Base-by-base conservation (phyloP, 2,329 filamentous ascomycete species). In the Aspergillus candidus region DNA sequence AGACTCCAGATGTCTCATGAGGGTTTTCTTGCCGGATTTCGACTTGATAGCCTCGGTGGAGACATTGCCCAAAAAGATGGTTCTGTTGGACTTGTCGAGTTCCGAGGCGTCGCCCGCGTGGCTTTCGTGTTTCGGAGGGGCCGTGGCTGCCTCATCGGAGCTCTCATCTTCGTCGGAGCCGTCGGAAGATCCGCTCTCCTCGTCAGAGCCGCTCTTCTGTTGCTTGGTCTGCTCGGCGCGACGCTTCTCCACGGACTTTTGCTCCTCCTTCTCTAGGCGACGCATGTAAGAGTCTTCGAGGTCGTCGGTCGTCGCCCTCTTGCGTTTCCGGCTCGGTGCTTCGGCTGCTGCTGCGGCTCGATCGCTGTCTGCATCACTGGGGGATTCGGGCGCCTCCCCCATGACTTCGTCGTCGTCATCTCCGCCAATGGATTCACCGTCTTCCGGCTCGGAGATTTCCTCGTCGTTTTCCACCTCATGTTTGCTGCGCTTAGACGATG, bases 41-140 rank as follows among this genome's bases (percentile, higher is more conserved):
- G 86, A 89, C 38, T 82, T 86, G 58, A 97, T 88, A 34, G 88
- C 88, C 41, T 84, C 75, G 15, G 79, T 83, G 11, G 89, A 89
- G 36, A 98, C 88, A 60, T 98, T 98, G 59, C 86, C 86, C 11
- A 98, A 73, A 69, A 97, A 98, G 34, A 97, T 82, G 6, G 93
- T 98, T 44, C 93, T 85, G 46, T 80, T 79, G 7, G 91, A 86
- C 71, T 94, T 95, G 46, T 94, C 87, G 2, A 94, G 58, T 52
- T 94, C 86, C 35, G 57, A 61, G 4, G 61, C 55, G 46, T 63
- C 52, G 43, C 59, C 60, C 12, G 57, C 47, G 27, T 70, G 35
- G 35, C 62, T 60, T 52, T 72, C 67, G 61, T 73, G 71, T 14
- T 62, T 55, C 2, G 64, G 68, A 6, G 59, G 46, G 10, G 58